Base-by-base conservation (phyloP, 345 rosid species). In the Gossypium turneri region DNA sequence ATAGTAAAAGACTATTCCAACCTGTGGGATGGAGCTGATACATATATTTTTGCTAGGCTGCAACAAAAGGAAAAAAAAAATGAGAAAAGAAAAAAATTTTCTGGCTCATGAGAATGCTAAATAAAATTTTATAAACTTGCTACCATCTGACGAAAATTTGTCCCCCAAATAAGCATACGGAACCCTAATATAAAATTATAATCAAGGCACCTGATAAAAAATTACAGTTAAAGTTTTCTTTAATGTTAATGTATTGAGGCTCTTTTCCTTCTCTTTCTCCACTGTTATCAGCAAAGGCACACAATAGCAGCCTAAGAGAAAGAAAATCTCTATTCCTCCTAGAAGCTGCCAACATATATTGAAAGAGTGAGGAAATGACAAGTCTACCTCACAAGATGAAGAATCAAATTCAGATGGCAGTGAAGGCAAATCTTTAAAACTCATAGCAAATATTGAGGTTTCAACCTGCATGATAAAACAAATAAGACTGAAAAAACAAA, bases 391-490 rank as follows among this genome's bases (percentile, higher is more conserved):
- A 74, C 97, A 92, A 74, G 82, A 80, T 72, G 92, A 82, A 24
- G 87, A 80, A 81, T 87, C 97, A 63, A 92, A 86, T 83, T 90
- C 94, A 48, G 87, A 81, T 70, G 94, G 95, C 75, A 88, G 58
- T 3, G 81, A 72, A 75, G 84, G 44, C 48, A 86, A 84, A 63
- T 81, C 80, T 84, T 85, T 92, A 63, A 90, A 86, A 81, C 90
- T 90, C 98, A 91, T 92, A 50, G 95, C 94, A 82, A 92, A 94
- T 63, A 92, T 82, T 66, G 97, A 77, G 53, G 98, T 92, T 83
- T 94, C 97, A 84, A 94, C 97, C 98, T 92, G 85, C 81, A 85
- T 13, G 27, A 75, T 38, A 68, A 34, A 34, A 44, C 72, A 76
- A 74, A 82, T 73, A 80, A 73, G 69, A 78, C 50, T 24, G 27